A percentile compares a stretch with the other conserved stretches of the same genome.
These are phyloP conservation scores for Alternaria metachromatica DNA, from an alignment of 2,329 filamentous ascomycete genomes.

Conservation along the genomic window DNA sequence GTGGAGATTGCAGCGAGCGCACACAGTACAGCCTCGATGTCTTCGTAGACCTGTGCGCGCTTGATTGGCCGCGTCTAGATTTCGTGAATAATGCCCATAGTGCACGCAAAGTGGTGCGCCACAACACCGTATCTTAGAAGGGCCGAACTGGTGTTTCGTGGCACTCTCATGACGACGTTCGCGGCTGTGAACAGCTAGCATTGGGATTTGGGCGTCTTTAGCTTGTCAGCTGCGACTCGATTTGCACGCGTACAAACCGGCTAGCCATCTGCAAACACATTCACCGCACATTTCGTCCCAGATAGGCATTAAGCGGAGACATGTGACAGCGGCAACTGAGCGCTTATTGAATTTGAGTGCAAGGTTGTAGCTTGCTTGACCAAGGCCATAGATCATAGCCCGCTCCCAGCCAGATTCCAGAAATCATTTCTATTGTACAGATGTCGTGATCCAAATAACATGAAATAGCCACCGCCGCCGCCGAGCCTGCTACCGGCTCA, in stretches of 20 bases:
- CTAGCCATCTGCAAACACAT: neutral
- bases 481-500: neutral
- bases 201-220: neutral
- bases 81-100: neutral
- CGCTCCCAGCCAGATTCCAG: conserved; percentile 9
- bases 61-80: neutral
- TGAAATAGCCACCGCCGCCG: neutral
- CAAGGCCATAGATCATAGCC: conserved; percentile 14
- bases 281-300: neutral
- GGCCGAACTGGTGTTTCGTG: neutral
- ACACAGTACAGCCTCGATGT: neutral
- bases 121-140: neutral
- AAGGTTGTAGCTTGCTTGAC: conserved; percentile 3
- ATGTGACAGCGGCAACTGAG: neutral
- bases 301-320: neutral
- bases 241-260: neutral
- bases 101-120: neutral
- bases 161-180: neutral
- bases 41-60: neutral
- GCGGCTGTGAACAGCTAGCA: neutral
- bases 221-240: neutral
- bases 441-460: neutral
- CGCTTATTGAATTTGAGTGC: neutral
- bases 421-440: conserved; percentile 22
- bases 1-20: neutral